Evolutionary conservation across 768 basidiomycete genomes (phyloP).

Genomic region (Psilocybe azurescens): DNA sequence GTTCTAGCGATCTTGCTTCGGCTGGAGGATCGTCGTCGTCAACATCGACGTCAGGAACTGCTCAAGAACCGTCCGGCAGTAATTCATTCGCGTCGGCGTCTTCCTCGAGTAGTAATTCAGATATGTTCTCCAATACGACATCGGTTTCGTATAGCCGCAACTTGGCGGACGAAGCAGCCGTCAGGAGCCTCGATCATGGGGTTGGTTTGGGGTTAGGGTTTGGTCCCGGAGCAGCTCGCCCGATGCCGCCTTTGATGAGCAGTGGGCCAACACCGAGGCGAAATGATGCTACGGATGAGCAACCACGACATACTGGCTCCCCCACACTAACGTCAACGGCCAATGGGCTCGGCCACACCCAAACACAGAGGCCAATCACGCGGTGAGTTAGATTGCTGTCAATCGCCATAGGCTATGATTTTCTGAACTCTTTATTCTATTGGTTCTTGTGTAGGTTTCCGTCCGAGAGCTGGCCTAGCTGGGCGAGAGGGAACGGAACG

Average conservation of each 20-base stretch:
- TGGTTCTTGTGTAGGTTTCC: background rate
- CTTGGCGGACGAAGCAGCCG: slow-evolving; percentile 3
- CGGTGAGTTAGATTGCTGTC: background rate
- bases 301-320: background rate
- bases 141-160: slow-evolving; percentile 5
- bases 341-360: background rate
- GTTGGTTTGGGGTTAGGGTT: slow-evolving; percentile 10
- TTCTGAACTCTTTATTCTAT: background rate
- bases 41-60: background rate
- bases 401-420: background rate
- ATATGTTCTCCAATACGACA: background rate
- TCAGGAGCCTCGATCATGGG: slow-evolving; percentile 15
- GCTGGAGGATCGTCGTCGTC: background rate
- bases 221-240: background rate
- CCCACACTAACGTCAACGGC: background rate
- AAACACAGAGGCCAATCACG: background rate
- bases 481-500: background rate
- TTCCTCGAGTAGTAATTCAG: background rate
- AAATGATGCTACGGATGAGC: background rate
- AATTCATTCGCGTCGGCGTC: background rate
- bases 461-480: background rate
- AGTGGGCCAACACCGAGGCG: background rate
- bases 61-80: background rate
- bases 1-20: background rate
- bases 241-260: background rate